Percentiles rank a stretch among this genome's conserved stretches.
phyloP scores from a whole-genome alignment of 345 rosid genomes.

The Pistacia atlantica region DNA sequence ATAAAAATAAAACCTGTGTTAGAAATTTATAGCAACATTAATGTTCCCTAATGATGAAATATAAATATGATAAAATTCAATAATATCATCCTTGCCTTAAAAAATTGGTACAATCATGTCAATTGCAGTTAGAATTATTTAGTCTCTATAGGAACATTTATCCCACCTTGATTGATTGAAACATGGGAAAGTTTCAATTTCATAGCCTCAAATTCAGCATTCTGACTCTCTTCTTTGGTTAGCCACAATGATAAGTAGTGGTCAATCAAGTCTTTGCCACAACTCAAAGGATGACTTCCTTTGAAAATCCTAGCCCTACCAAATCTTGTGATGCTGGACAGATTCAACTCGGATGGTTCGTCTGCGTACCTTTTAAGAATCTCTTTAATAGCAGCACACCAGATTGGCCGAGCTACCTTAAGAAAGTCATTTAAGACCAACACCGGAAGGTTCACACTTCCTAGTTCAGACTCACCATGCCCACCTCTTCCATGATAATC shows the following conservation, averaged over 20 bases:
- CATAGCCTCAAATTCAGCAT: conserved; percentile 64
- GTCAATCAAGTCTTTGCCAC: conserved; percentile 63
- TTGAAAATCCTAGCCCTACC: conserved; percentile 46
- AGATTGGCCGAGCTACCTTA: conserved; percentile 72
- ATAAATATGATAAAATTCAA: too few species aligned
- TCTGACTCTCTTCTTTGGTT: conserved; percentile 60
- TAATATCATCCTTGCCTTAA: neutral
- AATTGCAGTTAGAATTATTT: conserved; percentile 14
- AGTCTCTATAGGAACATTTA: conserved; percentile 28
- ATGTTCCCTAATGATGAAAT: neutral
- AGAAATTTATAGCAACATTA: too few species aligned
- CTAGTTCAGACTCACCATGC: conserved; percentile 73
- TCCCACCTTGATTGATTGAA: conserved; percentile 30
- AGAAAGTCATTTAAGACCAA: conserved; percentile 65
- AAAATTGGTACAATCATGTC: neutral
- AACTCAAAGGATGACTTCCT: conserved; percentile 38
- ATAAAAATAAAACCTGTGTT: too few species aligned
- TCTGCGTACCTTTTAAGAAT: conserved; percentile 49
- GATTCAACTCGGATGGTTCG: conserved; percentile 68
- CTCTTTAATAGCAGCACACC: conserved; percentile 72
- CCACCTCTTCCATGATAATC: conserved; percentile 93
- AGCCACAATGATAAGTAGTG: conserved; percentile 66
- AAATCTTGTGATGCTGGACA: conserved; percentile 60
- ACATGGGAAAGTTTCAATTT: conserved; percentile 48
- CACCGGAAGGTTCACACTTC: conserved; percentile 82